Base-by-base conservation (phyloP, 176 grass and related monocot species). In the Dactylis glomerata region DNA sequence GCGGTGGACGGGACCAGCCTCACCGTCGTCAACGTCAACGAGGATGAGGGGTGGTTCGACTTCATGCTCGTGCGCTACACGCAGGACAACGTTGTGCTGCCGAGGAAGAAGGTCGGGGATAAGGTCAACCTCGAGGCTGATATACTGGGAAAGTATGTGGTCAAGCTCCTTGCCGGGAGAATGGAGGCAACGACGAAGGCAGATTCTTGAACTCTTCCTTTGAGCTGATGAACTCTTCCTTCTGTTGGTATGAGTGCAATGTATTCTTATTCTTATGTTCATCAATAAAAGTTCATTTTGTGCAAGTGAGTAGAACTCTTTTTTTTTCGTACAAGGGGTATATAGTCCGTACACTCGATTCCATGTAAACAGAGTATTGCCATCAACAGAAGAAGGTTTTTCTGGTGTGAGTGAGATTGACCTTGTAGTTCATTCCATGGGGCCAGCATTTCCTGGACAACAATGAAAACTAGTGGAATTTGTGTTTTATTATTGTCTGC, bases 11-110 rank as follows among this genome's bases (percentile, higher is more conserved):
- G 95, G 15, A 88, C 92, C 15, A 98, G 95, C 77, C 83, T 98
- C 36, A 95, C 92, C 5, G 92, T 98, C 20, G 91, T 95, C 46
- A 82, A 83, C 3, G 95, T 98, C 2, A 77, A 95, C 10, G 95
- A 98, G 50, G 83, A 90, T 22, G 92, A 49, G 0, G 86, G 89
- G 6, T 91, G 91, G 89, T 98, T 98, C 23, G 89, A 98, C 67
- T 95, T 98, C 89, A 98, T 95, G 95, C 85, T 98, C 7, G 92
- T 98, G n/a, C 80, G 92, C 49, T 98, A 98, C 87, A 98, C 91
- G 0, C 95, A 98, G 80, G 91, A 98, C 33, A 98, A 98, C 83
- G 86, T 98, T 32, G 91, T 92, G 45, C 91, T 98, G 78, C 92
- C 92, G 0, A 79, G 2, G 80, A 95, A 98, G 85, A 95, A 98